Evolutionary conservation across 192 early-diverging fungal genomes (phyloP), one percentile per base, ranked within the genome.

Genomic region (Endogone sp.): DNA sequence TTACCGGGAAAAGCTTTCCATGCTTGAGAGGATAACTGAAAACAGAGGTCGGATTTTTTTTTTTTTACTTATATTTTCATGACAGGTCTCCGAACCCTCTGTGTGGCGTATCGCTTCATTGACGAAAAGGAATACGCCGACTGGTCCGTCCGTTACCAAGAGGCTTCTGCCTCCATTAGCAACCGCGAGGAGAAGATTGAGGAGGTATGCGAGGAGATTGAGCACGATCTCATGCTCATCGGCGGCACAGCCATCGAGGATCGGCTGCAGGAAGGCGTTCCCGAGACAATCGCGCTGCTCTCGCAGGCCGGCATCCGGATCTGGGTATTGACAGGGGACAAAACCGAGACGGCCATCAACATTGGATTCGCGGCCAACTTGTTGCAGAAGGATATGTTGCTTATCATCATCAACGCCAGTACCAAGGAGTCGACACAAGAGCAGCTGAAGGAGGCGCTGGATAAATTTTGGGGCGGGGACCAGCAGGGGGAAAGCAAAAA

Each of bases 221-320:
- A 99, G 76, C 81, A 76, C 31, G 81, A 87, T 2, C 70, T 99
- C 65, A 82, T 86, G 67, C 76, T 99, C 55, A 81, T 97, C 62
- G 97, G 97, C 63, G 95, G 93, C n/a, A 99, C 97, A 0, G 97
- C 97, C 4, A 98, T 99, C 61, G 97, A 99, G 81, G 97, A 99
- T 75, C 89, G 92, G 80, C 88, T 99, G 20, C 97, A 99, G 75
- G 94, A 95, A n/a, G 95, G 94, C 66, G 97, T 99, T 3, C 95
- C 97, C 6, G 94, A 95, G 65, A 91, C 92, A 54, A 98, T 99
- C 68, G 88, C 89, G 2, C 86, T 88, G 29, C 75, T 99, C 61
- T 82, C 90, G 2, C 82, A 82, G 56, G 96, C 95, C 0, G 95
- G 95, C 22, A 93, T 98, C 70, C 95, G 96, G 78, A 77, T 98